Conservation (phyloP, 768 basidiomycete genomes). For the Cyathus striatus region DNA sequence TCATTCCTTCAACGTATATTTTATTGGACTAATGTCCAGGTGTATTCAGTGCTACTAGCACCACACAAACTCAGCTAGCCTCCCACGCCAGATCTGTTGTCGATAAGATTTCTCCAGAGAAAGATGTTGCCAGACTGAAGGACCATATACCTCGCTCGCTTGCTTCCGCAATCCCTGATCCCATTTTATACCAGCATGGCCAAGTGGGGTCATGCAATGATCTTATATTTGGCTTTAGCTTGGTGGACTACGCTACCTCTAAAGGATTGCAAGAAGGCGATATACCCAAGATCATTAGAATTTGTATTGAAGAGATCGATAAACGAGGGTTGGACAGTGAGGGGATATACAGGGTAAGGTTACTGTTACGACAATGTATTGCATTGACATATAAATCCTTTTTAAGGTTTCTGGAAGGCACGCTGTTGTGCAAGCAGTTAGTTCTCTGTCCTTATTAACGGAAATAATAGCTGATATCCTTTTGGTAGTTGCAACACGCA, state of each 20-base stretch:
- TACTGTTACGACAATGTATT: conserved; percentile 1
- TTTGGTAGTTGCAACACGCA: conserved; percentile 69
- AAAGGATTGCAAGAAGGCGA: conserved; percentile 68
- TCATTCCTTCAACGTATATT: too few relatives aligned
- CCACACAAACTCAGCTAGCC: conserved; percentile 72
- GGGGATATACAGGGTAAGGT: conserved; percentile 72
- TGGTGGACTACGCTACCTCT: conserved; percentile 86
- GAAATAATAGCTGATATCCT: not conserved
- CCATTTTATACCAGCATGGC: conserved; percentile 71
- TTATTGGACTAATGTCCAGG: too few relatives aligned
- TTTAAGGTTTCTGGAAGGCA: conserved; percentile 77
- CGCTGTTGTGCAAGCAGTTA: conserved; percentile 76
- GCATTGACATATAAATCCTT: too few relatives aligned
- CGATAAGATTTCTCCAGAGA: conserved; percentile 63
- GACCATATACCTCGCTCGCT: conserved; percentile 57
- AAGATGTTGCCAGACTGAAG: conserved; percentile 57
- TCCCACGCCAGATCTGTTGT: conserved; percentile 58
- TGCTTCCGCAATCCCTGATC: conserved; percentile 62
- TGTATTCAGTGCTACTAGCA: conserved; percentile 66
- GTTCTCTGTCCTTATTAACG: not conserved
- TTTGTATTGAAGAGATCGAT: conserved; percentile 83
- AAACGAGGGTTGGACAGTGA: conserved; percentile 71
- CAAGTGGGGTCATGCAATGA: conserved; percentile 83
- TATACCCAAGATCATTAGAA: conserved; percentile 72
- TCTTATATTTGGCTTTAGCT: conserved; percentile 82